Percentiles rank a stretch among this genome's conserved stretches.
These are phyloP conservation scores for Ophiocordyceps robertsii DNA, from an alignment of 2,329 filamentous ascomycete genomes.

Conservation along the genomic window DNA sequence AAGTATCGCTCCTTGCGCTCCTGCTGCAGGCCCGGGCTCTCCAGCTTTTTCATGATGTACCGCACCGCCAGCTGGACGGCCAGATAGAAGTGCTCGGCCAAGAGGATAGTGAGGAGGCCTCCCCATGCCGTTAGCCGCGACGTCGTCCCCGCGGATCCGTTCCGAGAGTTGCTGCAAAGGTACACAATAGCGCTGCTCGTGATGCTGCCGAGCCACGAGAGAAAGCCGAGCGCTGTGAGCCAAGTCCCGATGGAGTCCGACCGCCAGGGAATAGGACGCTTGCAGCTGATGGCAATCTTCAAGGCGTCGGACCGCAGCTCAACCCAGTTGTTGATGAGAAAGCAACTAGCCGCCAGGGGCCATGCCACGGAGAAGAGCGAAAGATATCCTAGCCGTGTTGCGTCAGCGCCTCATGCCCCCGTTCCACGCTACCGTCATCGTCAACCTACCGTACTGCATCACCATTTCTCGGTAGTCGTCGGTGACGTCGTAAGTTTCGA, in stretches of 20 bases:
- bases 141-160: slow-evolving; percentile 52
- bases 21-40: slow-evolving; percentile 75
- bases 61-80: slow-evolving; percentile 59
- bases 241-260: slow-evolving; percentile 92
- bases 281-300: slow-evolving; percentile 84
- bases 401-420: slow-evolving; percentile 5
- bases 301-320: slow-evolving; percentile 86
- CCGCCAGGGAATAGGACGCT: slow-evolving; percentile 78
- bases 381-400: slow-evolving; percentile 52
- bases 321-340: slow-evolving; percentile 91
- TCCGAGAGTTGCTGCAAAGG: slow-evolving; percentile 61
- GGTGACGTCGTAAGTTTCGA: slow-evolving; percentile 80
- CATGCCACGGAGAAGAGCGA: slow-evolving; percentile 86
- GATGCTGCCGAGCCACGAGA: slow-evolving; percentile 88
- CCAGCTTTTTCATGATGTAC: slow-evolving; percentile 62
- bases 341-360: slow-evolving; percentile 82
- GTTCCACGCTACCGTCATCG: neutral
- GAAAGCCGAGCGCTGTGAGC: slow-evolving; percentile 71
- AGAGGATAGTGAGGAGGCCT: slow-evolving; percentile 66
- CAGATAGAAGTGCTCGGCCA: slow-evolving; percentile 86
- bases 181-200: slow-evolving; percentile 81
- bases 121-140: slow-evolving; percentile 67
- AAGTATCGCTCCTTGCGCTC: slow-evolving; percentile 71
- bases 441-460: slow-evolving; percentile 52
- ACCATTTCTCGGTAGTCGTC: slow-evolving; percentile 89